phyloP scores from a whole-genome alignment of 257 asterid species.

The Jacaranda copaia region DNA sequence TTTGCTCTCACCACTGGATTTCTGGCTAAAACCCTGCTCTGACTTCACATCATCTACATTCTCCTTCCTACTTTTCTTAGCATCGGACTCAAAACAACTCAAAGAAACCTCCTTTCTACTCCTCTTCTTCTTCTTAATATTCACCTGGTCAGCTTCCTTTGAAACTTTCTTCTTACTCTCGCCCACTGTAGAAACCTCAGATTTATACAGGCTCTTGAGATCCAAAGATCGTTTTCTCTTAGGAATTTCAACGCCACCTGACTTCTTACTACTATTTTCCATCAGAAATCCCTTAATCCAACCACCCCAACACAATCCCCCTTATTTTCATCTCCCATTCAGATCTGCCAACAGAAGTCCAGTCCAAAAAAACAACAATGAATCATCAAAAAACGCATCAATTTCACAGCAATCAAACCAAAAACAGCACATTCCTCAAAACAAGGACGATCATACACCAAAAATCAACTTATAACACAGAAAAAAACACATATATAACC shows the following conservation, averaged over 20 bases:
- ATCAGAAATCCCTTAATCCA: slow-evolving; percentile 55
- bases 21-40: slow-evolving; percentile 37
- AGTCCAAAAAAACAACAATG: slow-evolving; percentile 26
- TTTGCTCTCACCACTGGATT: slow-evolving; percentile 33
- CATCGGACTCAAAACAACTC: slow-evolving; percentile 43
- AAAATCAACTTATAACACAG: neutral
- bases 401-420: slow-evolving; percentile 29
- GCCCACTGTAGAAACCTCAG: slow-evolving; percentile 46
- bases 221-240: slow-evolving; percentile 74
- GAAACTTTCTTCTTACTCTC: slow-evolving; percentile 31
- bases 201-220: slow-evolving; percentile 61
- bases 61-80: slow-evolving; percentile 54
- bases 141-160: slow-evolving; percentile 40
- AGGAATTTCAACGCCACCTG: slow-evolving; percentile 45
- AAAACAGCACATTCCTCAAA: slow-evolving; percentile 22
- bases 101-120: slow-evolving; percentile 46
- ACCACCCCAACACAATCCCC: slow-evolving; percentile 47
- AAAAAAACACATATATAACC: neutral
- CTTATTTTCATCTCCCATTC: slow-evolving; percentile 42
- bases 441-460: slow-evolving; percentile 26
- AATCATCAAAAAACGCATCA: slow-evolving; percentile 24
- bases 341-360: slow-evolving; percentile 64
- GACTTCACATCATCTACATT: slow-evolving; percentile 38
- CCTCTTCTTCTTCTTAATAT: slow-evolving; percentile 54
- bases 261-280: slow-evolving; percentile 60